These are phyloP conservation scores for Diaporthe australafricana DNA, from an alignment of 2,329 filamentous ascomycete species.

Conservation along the genomic window DNA sequence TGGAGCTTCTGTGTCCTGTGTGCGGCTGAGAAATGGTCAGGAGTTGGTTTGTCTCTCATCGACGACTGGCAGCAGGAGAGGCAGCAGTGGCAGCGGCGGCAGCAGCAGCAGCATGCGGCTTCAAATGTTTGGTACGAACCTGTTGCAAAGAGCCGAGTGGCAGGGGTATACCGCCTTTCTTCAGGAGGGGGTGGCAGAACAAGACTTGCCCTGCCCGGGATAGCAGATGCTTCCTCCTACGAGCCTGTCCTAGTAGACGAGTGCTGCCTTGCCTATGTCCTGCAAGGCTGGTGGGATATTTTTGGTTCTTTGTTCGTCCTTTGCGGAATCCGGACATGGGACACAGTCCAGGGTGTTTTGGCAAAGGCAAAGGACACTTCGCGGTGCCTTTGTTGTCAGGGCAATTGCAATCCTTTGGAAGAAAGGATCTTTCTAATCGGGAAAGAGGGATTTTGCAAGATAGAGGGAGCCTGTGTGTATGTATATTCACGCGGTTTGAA, in stretches of 20 bases:
- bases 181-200: conserved; percentile 18
- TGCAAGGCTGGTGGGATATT: conserved; percentile 36
- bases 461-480: conserved; percentile 38
- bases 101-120: conserved; percentile 36
- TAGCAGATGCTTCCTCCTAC: conserved; percentile 34
- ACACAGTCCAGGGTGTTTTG: conserved; percentile 30
- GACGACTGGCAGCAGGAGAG: conserved; percentile 19
- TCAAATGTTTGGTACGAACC: conserved; percentile 38
- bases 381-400: conserved; percentile 37
- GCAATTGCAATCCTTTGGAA: conserved; percentile 26
- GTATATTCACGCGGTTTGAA: conserved; percentile 35
- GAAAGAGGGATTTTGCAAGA: conserved; percentile 12
- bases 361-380: conserved; percentile 33
- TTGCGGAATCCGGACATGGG: conserved; percentile 34
- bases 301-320: conserved; percentile 40
- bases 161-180: conserved; percentile 33
- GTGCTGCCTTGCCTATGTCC: conserved; percentile 32
- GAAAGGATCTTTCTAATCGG: conserved; percentile 27
- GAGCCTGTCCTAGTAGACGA: conserved; percentile 32
- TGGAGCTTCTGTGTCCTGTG: conserved; percentile 28
- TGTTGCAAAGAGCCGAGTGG: conserved; percentile 36
- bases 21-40: conserved; percentile 35
- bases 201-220: conserved; percentile 31
- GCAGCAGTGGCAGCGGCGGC: background rate
- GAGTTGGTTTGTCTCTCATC: conserved; percentile 35